These are phyloP conservation scores for Cydonia oblonga DNA, from an alignment of 331 rosid species.

Conservation along the genomic window DNA sequence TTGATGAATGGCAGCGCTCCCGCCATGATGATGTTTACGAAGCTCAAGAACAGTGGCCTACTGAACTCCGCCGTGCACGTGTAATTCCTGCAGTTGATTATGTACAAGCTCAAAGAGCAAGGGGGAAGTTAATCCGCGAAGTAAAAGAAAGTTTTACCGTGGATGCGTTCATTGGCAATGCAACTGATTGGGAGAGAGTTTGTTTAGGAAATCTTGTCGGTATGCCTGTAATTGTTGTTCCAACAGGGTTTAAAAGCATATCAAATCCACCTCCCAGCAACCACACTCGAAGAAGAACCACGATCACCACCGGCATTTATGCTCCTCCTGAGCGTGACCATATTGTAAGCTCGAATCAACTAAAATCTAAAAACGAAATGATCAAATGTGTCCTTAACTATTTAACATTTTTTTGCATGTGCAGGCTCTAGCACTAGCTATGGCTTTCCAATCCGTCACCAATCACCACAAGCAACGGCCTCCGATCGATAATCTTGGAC, in stretches of 20 bases:
- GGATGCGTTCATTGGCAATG: conserved; percentile 75
- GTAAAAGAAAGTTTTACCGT: conserved; percentile 51
- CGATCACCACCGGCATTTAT: conserved; percentile 60
- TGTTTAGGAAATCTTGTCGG: conserved; percentile 76
- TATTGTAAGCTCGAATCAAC: conserved; percentile 22
- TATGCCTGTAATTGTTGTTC: conserved; percentile 63
- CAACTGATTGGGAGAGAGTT: conserved; percentile 82
- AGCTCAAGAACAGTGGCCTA: conserved; percentile 89
- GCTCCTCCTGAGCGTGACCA: conserved; percentile 61
- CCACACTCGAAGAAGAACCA: conserved; percentile 36
- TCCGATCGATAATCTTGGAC: conserved; percentile 57
- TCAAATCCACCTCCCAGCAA: conserved; percentile 35
- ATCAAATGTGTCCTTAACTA: too few species aligned
- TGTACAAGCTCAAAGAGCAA: conserved; percentile 70
- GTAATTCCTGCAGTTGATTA: conserved; percentile 69
- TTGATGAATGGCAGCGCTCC: conserved; percentile 76
- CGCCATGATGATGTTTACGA: conserved; percentile 60
- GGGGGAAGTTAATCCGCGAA: conserved; percentile 53
- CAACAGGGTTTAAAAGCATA: conserved; percentile 57
- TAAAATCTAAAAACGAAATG: not conserved
- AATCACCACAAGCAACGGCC: conserved; percentile 69
- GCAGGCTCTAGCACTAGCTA: conserved; percentile 74
- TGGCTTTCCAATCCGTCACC: conserved; percentile 67
- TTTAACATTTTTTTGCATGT: not conserved
- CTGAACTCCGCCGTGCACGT: conserved; percentile 61